Evolutionary conservation across 192 early-diverging fungal genomes (phyloP).

Genomic region (Podila minutissima): DNA sequence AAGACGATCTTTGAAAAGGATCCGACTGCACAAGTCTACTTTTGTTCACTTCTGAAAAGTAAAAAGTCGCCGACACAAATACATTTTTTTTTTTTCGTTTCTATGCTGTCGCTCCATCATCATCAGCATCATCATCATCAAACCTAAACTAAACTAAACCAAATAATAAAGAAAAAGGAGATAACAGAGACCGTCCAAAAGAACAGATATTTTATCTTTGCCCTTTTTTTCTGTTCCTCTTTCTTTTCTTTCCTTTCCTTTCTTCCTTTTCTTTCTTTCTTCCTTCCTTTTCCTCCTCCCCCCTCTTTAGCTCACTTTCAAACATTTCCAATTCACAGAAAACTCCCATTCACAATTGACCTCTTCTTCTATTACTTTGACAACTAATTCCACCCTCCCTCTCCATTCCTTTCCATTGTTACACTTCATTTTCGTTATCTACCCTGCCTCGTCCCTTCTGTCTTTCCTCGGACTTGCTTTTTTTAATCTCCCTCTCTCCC

Average conservation of each 20-base stretch:
- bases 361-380: too few relatives aligned
- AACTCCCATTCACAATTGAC: neutral
- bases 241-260: neutral
- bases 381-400: too few relatives aligned
- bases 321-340: neutral
- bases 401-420: too few relatives aligned
- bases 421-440: too few relatives aligned
- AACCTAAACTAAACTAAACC: neutral
- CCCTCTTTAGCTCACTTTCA: neutral
- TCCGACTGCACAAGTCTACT: neutral
- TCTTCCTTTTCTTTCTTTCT: neutral
- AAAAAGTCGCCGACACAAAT: neutral
- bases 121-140: neutral
- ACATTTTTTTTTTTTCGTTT: too few relatives aligned
- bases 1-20: neutral
- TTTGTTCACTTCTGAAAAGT: neutral
- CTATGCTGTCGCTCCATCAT: neutral
- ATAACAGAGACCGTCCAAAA: neutral
- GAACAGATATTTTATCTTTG: neutral
- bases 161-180: neutral
- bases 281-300: neutral
- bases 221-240: conserved; percentile 3
- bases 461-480: neutral
- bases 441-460: too few relatives aligned
- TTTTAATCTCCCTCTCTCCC: neutral